Base-by-base conservation (phyloP, 768 basidiomycete genomes). In the Butyriboletus loyo region DNA sequence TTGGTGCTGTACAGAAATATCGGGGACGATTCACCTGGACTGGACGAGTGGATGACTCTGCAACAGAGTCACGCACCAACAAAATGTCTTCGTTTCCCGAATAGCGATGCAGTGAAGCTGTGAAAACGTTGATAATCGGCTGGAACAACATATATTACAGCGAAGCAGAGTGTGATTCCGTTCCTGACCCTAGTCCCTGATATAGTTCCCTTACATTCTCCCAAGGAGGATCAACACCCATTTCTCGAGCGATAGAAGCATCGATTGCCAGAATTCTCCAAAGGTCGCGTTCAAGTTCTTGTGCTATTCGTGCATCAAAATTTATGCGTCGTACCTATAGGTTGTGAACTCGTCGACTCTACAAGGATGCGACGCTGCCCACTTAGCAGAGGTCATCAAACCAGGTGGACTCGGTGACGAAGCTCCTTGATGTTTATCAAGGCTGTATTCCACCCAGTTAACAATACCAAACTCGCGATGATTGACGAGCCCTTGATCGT, bases 361-460 rank as follows among this genome's bases (percentile, higher is more conserved):
- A 19, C 66, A 61, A 13, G 65, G 51, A 14, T 65, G 61, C 15
- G 70, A 66, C 35, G 54, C n/a, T n/a, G n/a, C 32, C 32, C 42
- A 44, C 7, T 57, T 46, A 1, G 39, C 38, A 17, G 78, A 72
- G 0, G 73, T 73, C 31, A 63, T 57, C 4, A 66, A 69, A 13
- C 74, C 75, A 5, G 80, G 74, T 4, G 78, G 71, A 10, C 73
- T 67, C 0, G 77, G 69, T 5, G 64, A 56, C 7, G 70, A 64
- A 7, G 73, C 65, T 22, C 96, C 96, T 43, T 98, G 77, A 31
- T 98, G 87, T 60, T 92, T 82, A 46, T 87, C 85, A 17, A 99
- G 82, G 38, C 85, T 92, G 73, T 99, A 98, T 63, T 91, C 86
- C 62, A 99, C 97, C 40, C 95, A 94, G 64, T 99, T 99, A 60